Conservation (phyloP, 2,329 filamentous ascomycete genomes). For the Pestalotiopsis sp. region DNA sequence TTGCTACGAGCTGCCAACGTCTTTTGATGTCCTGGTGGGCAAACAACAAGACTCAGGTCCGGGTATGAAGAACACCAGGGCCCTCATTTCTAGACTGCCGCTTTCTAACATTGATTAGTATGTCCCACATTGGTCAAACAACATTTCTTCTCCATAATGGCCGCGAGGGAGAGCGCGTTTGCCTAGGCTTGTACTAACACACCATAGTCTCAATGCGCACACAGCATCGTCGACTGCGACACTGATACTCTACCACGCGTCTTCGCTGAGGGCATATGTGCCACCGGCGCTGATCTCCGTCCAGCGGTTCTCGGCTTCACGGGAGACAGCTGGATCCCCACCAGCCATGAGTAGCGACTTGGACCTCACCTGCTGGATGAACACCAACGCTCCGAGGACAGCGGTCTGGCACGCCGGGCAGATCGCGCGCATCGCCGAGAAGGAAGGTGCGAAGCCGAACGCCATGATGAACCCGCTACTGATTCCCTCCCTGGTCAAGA, state of each 20-base stretch:
- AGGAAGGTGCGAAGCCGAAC: background rate
- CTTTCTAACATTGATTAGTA: background rate
- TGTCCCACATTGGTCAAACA: background rate
- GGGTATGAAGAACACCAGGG: background rate
- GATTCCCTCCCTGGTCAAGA: background rate
- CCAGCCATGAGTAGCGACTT: background rate
- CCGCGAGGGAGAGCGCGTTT: background rate
- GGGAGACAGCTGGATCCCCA: background rate
- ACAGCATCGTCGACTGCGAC: background rate
- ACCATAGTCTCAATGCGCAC: background rate
- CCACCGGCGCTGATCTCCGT: background rate
- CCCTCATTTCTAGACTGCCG: background rate
- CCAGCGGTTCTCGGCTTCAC: background rate
- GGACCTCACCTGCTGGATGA: background rate
- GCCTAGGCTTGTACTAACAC: background rate
- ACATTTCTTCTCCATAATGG: background rate
- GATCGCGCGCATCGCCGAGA: background rate
- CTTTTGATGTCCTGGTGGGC: background rate
- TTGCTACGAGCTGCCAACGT: background rate
- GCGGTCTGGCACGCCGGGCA: constrained; percentile 1
- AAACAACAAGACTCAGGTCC: background rate
- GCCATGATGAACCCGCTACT: background rate
- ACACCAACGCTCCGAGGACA: background rate
- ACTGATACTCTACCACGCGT: background rate
- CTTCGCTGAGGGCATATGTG: background rate